A percentile compares a stretch with the other conserved stretches of the same genome.
Conservation (phyloP, 352 stramenopile species). For the Phytopythium aichiense region DNA sequence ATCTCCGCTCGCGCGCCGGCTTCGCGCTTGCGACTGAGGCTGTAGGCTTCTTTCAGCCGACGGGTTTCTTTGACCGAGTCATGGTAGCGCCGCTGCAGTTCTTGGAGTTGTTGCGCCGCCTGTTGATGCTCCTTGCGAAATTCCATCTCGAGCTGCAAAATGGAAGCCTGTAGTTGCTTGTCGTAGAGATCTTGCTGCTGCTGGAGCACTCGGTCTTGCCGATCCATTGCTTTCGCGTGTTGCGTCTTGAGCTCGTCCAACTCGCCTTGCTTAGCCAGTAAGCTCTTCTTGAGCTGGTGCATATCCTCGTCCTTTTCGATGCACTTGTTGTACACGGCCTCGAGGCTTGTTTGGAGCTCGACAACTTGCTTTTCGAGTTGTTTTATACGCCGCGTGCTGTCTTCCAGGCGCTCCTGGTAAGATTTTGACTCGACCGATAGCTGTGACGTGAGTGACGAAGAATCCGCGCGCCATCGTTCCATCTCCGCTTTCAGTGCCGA, state of each 20-base stretch:
- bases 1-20: slow-evolving; percentile 32
- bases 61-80: slow-evolving; percentile 28
- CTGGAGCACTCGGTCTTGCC: slow-evolving; percentile 43
- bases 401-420: slow-evolving; percentile 30
- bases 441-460: slow-evolving; percentile 12
- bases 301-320: slow-evolving; percentile 59
- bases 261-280: slow-evolving; percentile 41
- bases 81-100: slow-evolving; percentile 43
- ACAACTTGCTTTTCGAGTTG: slow-evolving; percentile 42
- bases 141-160: slow-evolving; percentile 67
- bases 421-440: slow-evolving; percentile 20
- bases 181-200: slow-evolving; percentile 63
- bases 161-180: slow-evolving; percentile 43
- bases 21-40: slow-evolving; percentile 48
- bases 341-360: slow-evolving; percentile 41
- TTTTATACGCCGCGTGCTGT: slow-evolving; percentile 21
- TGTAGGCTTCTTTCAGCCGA: slow-evolving; percentile 40
- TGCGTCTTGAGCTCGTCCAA: slow-evolving; percentile 45
- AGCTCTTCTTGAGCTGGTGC: slow-evolving; percentile 40
- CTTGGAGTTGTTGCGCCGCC: slow-evolving; percentile 35
- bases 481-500: slow-evolving; percentile 12
- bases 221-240: slow-evolving; percentile 40
- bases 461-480: slow-evolving; percentile 14
- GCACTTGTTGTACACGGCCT: slow-evolving; percentile 43
- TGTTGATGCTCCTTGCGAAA: slow-evolving; percentile 62